phyloP scores from a whole-genome alignment of 257 asterid species.

The Plectranthus barbatus region DNA sequence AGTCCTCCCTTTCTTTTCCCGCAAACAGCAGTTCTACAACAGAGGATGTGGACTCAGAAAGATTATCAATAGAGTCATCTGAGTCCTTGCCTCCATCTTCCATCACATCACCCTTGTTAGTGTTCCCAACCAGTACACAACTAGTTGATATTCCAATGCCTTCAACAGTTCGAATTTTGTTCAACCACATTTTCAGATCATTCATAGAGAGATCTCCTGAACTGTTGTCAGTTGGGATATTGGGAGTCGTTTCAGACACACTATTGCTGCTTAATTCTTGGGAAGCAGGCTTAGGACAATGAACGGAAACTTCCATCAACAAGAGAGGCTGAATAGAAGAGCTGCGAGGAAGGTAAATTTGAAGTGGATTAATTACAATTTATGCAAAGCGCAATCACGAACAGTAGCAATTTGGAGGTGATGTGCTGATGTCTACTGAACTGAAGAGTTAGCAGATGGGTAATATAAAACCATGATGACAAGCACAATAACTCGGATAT shows the following conservation, averaged over 20 bases:
- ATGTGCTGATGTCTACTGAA: constrained; percentile 9
- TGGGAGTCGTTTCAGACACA: constrained; percentile 15
- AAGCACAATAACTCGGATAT: neutral
- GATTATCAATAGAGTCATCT: neutral
- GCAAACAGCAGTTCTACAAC: constrained; percentile 3
- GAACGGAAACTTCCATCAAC: constrained; percentile 29
- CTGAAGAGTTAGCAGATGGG: neutral
- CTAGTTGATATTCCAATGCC: constrained; percentile 3
- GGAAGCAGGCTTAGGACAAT: constrained; percentile 11
- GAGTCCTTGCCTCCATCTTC: constrained; percentile 16
- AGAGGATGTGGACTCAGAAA: constrained; percentile 4
- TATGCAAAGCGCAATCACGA: neutral
- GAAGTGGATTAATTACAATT: neutral
- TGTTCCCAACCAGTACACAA: constrained; percentile 3
- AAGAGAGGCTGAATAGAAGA: constrained; percentile 8
- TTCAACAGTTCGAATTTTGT: constrained; percentile 20
- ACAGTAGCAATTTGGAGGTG: neutral
- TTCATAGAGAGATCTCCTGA: constrained; percentile 15
- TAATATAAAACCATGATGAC: neutral
- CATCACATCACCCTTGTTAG: neutral
- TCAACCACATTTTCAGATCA: constrained; percentile 23
- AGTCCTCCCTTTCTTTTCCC: constrained; percentile 5
- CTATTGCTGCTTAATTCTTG: constrained; percentile 14
- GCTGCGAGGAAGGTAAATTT: constrained; percentile 9
- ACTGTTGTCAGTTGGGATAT: neutral